Evolutionary conservation across 345 rosid genomes (phyloP).

Genomic region (Corymbia maculata): DNA sequence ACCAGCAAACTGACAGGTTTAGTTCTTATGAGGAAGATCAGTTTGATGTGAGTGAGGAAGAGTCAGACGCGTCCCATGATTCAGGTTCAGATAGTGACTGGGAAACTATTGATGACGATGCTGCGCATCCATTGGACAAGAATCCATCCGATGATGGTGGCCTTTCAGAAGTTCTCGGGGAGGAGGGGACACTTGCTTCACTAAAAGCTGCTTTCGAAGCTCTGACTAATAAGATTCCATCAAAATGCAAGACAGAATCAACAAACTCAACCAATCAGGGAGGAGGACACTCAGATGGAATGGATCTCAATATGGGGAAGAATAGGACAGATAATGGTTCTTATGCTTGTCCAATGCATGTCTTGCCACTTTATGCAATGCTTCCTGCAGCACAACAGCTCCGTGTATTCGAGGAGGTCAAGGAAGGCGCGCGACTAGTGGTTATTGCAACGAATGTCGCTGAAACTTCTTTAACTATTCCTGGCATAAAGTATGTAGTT

Average conservation of each 20-base stretch:
- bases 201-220: constrained; percentile 71
- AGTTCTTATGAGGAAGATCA: constrained; percentile 46
- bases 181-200: constrained; percentile 39
- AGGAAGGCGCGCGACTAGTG: constrained; percentile 79
- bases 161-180: constrained; percentile 15
- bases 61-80: constrained; percentile 33
- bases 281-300: constrained; percentile 13
- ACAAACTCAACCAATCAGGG: not conserved
- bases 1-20: constrained; percentile 38
- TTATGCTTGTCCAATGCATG: constrained; percentile 25
- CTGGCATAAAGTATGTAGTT: constrained; percentile 89
- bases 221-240: constrained; percentile 31
- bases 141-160: constrained; percentile 12
- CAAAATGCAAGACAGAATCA: not conserved
- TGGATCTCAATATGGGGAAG: constrained; percentile 2
- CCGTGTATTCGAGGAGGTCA: constrained; percentile 59
- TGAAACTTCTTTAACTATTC: constrained; percentile 91
- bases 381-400: constrained; percentile 85
- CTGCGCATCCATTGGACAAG: constrained; percentile 10
- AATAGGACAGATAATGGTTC: constrained; percentile 13
- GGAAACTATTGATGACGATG: constrained; percentile 39
- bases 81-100: constrained; percentile 61
- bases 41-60: constrained; percentile 27
- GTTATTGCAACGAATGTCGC: constrained; percentile 96
- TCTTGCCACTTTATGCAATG: constrained; percentile 90